These are phyloP conservation scores for Epichloe baconii DNA, from an alignment of 2,329 filamentous ascomycete species.

Conservation along the genomic window DNA sequence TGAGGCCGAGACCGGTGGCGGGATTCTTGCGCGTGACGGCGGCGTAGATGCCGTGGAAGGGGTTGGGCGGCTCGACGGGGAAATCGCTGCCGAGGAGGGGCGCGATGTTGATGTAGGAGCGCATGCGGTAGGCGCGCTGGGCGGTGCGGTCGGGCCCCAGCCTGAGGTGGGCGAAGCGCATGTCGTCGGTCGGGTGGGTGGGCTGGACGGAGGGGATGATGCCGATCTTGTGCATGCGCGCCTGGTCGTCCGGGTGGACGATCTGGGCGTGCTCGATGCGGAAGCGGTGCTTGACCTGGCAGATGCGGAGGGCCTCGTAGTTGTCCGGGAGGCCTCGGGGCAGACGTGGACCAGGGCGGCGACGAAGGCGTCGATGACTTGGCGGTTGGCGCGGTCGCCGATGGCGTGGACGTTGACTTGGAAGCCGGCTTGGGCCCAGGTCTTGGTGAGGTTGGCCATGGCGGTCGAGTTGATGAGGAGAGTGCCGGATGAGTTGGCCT, in stretches of 20 bases:
- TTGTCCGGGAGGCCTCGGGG: constrained; percentile 17
- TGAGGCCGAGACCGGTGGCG: constrained; percentile 35
- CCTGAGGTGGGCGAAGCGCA: constrained; percentile 49
- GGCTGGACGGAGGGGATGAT: constrained; percentile 59
- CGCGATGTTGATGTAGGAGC: constrained; percentile 38
- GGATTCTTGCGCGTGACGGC: constrained; percentile 50
- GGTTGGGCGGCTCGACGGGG: constrained; percentile 55
- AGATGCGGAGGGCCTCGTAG: constrained; percentile 26
- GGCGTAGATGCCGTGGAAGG: constrained; percentile 57
- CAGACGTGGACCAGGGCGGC: constrained; percentile 42
- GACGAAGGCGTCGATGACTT: constrained; percentile 50
- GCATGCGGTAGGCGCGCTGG: constrained; percentile 53
- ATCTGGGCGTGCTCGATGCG: constrained; percentile 62
- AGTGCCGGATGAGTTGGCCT: constrained; percentile 45
- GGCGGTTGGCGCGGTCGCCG: constrained; percentile 54
- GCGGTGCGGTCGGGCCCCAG: constrained; percentile 42
- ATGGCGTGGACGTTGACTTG: constrained; percentile 65
- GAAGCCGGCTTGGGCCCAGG: constrained; percentile 48
- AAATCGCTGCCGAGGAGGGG: constrained; percentile 57
- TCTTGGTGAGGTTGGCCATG: constrained; percentile 36
- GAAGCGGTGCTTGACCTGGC: constrained; percentile 44
- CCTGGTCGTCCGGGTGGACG: constrained; percentile 52
- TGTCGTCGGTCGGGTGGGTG: constrained; percentile 60
- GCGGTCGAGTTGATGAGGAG: constrained; percentile 52
- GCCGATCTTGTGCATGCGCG: constrained; percentile 41